phyloP scores from a whole-genome alignment of 1,284 basidiomycete genomes.

The Naganishia liquefaciens region DNA sequence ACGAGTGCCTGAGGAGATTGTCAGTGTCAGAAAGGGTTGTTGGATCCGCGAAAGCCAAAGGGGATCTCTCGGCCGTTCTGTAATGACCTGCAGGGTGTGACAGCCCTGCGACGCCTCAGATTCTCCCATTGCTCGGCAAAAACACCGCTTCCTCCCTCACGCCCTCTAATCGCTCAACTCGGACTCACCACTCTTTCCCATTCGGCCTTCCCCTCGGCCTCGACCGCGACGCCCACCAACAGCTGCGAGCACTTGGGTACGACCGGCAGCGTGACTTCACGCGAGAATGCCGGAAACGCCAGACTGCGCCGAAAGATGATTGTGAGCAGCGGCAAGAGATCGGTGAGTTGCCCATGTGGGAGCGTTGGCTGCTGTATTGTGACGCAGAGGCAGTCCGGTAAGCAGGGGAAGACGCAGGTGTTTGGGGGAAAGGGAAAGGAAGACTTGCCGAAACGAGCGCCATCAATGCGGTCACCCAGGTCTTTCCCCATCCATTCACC shows the following conservation, averaged over 20 bases:
- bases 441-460: constrained; percentile 22
- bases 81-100: too few species aligned
- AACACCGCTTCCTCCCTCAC: background rate
- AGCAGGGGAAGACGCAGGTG: background rate
- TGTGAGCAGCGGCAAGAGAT: constrained; percentile 38
- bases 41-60: too few species aligned
- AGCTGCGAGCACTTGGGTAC: constrained; percentile 49
- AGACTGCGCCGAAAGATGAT: constrained; percentile 40
- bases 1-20: constrained; percentile 27
- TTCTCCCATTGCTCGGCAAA: background rate
- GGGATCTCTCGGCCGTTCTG: too few species aligned
- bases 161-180: background rate
- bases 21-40: constrained; percentile 22
- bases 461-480: constrained; percentile 41
- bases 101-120: too few species aligned
- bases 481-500: constrained; percentile 42
- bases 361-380: background rate
- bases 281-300: constrained; percentile 47
- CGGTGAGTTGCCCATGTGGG: constrained; percentile 11
- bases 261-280: constrained; percentile 47
- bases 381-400: too few species aligned
- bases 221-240: constrained; percentile 35
- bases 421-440: background rate
- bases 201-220: constrained; percentile 34
- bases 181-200: constrained; percentile 40